A percentile compares a stretch with the other conserved stretches of the same genome.
Conservation (phyloP, 2,329 filamentous ascomycete species). For the Ophiostoma triangulosporum region DNA sequence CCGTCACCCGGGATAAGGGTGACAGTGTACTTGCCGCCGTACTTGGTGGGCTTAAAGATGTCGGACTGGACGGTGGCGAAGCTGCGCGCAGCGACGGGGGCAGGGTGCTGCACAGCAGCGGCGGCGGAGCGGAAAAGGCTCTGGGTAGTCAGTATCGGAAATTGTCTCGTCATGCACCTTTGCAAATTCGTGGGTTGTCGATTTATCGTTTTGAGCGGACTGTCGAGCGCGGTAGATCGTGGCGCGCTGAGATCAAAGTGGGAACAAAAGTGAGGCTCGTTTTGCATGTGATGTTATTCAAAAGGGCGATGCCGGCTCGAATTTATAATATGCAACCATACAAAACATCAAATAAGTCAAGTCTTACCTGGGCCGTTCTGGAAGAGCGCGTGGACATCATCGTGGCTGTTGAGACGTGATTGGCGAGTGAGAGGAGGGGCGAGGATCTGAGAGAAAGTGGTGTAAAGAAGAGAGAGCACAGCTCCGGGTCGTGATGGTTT, state of each 20-base stretch:
- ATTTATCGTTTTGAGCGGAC: too few species aligned
- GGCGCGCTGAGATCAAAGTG: too few species aligned
- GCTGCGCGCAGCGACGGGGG: slow-evolving; percentile 29
- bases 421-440: slow-evolving; percentile 6
- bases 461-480: slow-evolving; percentile 8
- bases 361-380: slow-evolving; percentile 41
- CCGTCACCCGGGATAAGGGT: slow-evolving; percentile 97
- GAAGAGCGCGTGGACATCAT: slow-evolving; percentile 48
- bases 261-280: slow-evolving; percentile 1
- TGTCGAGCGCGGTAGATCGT: too few species aligned
- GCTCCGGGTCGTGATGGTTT: neutral
- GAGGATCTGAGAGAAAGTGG: slow-evolving; percentile 1
- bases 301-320: neutral
- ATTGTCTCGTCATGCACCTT: too few species aligned
- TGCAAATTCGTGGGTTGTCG: too few species aligned
- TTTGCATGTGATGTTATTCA: slow-evolving; percentile 8
- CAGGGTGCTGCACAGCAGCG: slow-evolving; percentile 25
- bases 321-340: neutral
- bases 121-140: slow-evolving; percentile 37
- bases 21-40: slow-evolving; percentile 97
- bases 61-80: slow-evolving; percentile 82
- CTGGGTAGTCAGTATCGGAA: slow-evolving; percentile 25
- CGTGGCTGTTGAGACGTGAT: slow-evolving; percentile 17
- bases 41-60: slow-evolving; percentile 98
- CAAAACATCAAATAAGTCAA: neutral